These are phyloP conservation scores for Vitis rupestris DNA, from an alignment of 164 flowering plant species.

Conservation along the genomic window DNA sequence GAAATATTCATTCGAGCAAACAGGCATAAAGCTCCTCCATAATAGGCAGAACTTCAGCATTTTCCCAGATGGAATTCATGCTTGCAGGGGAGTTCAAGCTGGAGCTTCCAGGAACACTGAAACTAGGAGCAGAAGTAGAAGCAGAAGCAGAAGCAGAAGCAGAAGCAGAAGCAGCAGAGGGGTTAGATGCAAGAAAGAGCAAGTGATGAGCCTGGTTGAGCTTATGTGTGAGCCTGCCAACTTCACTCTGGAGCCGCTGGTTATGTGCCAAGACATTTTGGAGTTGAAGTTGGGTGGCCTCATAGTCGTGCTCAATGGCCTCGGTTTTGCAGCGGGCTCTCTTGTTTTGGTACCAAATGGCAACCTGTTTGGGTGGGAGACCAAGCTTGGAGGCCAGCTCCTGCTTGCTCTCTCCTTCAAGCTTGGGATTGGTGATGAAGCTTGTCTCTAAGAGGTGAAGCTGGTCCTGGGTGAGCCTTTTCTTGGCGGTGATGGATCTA, in stretches of 20 bases:
- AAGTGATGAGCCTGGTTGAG: conserved; percentile 30
- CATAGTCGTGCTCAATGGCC: conserved; percentile 31
- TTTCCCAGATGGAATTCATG: not conserved
- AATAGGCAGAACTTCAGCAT: not conserved
- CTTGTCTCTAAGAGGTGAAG: conserved; percentile 29
- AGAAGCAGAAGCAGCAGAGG: conserved; percentile 11
- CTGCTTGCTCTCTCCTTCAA: conserved; percentile 29
- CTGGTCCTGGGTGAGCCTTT: conserved; percentile 36
- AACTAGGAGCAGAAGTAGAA: conserved; percentile 3
- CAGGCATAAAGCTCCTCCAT: no score
- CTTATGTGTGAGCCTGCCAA: conserved; percentile 31
- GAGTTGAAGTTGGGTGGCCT: conserved; percentile 27
- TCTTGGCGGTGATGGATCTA: conserved; percentile 26
- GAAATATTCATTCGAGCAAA: no score
- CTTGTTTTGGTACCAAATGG: conserved; percentile 49
- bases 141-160: conserved; percentile 16
- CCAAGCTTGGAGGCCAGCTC: conserved; percentile 34
- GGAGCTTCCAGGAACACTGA: conserved; percentile 24
- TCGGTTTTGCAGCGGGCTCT: conserved; percentile 40
- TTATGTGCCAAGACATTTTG: conserved; percentile 33
- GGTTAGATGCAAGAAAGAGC: conserved; percentile 12
- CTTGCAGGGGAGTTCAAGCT: conserved; percentile 4
- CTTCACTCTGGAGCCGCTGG: conserved; percentile 37
- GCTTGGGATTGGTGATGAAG: conserved; percentile 35
- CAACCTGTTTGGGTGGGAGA: conserved; percentile 34